These are phyloP conservation scores for Aegle marmelos DNA, from an alignment of 345 rosid species.

Conservation along the genomic window DNA sequence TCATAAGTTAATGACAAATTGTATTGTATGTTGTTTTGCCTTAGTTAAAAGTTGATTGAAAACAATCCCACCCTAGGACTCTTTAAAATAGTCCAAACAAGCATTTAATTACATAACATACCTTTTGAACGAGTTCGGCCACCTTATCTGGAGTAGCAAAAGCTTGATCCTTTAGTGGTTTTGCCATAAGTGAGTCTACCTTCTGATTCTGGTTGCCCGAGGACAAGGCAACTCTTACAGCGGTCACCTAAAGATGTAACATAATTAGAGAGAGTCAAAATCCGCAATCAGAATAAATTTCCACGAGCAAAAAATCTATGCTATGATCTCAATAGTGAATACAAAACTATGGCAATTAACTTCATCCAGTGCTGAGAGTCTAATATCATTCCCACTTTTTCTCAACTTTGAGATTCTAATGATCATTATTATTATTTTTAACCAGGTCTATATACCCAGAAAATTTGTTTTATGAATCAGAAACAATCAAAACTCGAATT, in stretches of 20 bases:
- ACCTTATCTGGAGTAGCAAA: slow-evolving; percentile 94
- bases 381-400: background rate
- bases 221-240: slow-evolving; percentile 76
- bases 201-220: slow-evolving; percentile 58
- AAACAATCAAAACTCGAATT: background rate
- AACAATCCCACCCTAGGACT: background rate
- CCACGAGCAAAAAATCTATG: background rate
- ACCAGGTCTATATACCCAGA: background rate
- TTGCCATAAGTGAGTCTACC: slow-evolving; percentile 68
- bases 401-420: too few relatives aligned
- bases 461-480: background rate
- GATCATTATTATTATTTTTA: background rate
- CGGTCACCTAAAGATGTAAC: slow-evolving; percentile 64
- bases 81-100: background rate
- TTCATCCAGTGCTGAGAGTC: background rate
- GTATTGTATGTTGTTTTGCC: background rate
- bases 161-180: slow-evolving; percentile 93
- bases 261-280: background rate
- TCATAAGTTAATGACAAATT: background rate
- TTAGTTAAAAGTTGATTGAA: background rate
- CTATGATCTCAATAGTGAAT: background rate
- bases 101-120: slow-evolving; percentile 20
- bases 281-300: background rate
- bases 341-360: background rate
- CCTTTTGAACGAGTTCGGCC: slow-evolving; percentile 94